Evolutionary conservation across 1,139 yeast genomes (phyloP).

Genomic region (Diutina mesorugosa): DNA sequence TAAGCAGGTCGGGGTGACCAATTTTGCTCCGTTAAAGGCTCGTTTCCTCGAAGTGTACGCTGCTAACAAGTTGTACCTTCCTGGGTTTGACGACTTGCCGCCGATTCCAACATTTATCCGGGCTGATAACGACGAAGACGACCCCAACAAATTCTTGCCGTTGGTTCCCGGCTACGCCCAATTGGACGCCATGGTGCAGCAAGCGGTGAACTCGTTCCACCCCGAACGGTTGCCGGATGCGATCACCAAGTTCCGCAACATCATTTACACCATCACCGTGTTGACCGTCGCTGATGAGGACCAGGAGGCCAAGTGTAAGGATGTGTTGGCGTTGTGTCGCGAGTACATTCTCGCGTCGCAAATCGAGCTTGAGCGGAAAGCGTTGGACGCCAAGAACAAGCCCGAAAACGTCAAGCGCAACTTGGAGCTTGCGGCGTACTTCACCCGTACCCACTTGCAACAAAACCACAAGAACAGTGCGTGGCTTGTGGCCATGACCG

Average conservation of each 20-base stretch:
- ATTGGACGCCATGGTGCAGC: slow-evolving; percentile 52
- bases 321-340: slow-evolving; percentile 61
- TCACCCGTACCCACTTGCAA: slow-evolving; percentile 74
- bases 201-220: slow-evolving; percentile 74
- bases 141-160: slow-evolving; percentile 47
- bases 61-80: slow-evolving; percentile 62
- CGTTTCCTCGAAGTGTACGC: slow-evolving; percentile 78
- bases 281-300: slow-evolving; percentile 61
- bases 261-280: slow-evolving; percentile 65
- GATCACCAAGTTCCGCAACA: slow-evolving; percentile 62
- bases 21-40: slow-evolving; percentile 76
- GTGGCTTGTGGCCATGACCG: slow-evolving; percentile 89
- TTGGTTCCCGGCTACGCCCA: slow-evolving; percentile 60
- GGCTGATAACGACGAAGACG: slow-evolving; percentile 45
- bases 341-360: slow-evolving; percentile 89
- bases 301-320: slow-evolving; percentile 66
- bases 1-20: slow-evolving; percentile 76
- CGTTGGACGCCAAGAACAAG: slow-evolving; percentile 30
- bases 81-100: slow-evolving; percentile 61
- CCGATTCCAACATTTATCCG: slow-evolving; percentile 61
- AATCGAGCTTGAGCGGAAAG: slow-evolving; percentile 80
- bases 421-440: slow-evolving; percentile 90
- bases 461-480: slow-evolving; percentile 81
- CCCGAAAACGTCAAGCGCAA: slow-evolving; percentile 66
- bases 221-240: slow-evolving; percentile 77